Base-by-base conservation (phyloP, 1,284 basidiomycete genomes). In the Puccinia coronata region DNA sequence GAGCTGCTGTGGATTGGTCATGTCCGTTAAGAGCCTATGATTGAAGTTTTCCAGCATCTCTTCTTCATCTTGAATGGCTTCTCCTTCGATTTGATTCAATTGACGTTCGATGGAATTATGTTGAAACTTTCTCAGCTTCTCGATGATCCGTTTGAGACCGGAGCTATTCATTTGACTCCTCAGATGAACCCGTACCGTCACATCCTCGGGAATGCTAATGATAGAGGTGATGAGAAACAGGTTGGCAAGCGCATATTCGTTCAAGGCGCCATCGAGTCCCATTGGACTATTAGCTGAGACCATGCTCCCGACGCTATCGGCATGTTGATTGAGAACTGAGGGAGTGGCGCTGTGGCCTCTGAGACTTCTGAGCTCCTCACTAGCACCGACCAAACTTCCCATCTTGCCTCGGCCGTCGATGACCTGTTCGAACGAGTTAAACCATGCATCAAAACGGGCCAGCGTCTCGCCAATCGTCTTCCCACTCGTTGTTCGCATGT, bases 331-430 rank as follows among this genome's bases (percentile, higher is more conserved):
- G 43, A 81, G 63, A 63, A 82, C 61, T 34, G 79, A 57, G 6
- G 83, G 79, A 74, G 82, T 80, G 16, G 81, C 82, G 31, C 80
- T 82, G 23, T 82, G 55, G 0, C 84, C 83, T 43, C 84, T 73
- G 59, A 86, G 59, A 41, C 90, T 91, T 85, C 90, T 91, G 82
- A 96, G 90, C 83, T 97, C 94, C 49, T 96, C 93, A 83, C 94
- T 96, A 12, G 94, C 93, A 1, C 97, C 96, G 11, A 99, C 96
- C 70, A 93, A 87, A 85, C 93, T 96, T 1, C 96, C 96, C 94
- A 98, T 96, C 86, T 92, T 92, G 0, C 97, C 96, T 82, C 95
- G 88, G 0, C 95, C 95, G 65, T 91, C 90, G 18, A 98, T 89
- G 5, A 91, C 91, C 53, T 88, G 88, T 84, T 96, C 93, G 82